Percentiles rank a stretch among this genome's conserved stretches.
Conservation (phyloP, 2,329 filamentous ascomycete genomes). For the Diaporthe sp. region DNA sequence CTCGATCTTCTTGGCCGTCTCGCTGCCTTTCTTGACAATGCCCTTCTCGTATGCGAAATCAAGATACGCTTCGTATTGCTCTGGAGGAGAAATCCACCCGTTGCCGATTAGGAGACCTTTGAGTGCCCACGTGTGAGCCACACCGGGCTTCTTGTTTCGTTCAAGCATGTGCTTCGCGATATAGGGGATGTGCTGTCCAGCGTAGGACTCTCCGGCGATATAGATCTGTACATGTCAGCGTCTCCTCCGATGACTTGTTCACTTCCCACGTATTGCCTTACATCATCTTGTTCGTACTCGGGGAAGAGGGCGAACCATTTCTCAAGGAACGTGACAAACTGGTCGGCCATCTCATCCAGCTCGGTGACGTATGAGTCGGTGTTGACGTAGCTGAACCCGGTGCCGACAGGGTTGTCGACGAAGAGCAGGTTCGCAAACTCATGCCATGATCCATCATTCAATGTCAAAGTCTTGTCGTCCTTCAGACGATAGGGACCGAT, state of each 20-base stretch:
- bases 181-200: conserved; percentile 97
- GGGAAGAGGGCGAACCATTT: conserved; percentile 94
- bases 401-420: conserved; percentile 96
- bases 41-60: conserved; percentile 84
- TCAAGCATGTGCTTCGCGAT: conserved; percentile 92
- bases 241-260: not conserved
- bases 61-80: conserved; percentile 92
- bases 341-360: conserved; percentile 87
- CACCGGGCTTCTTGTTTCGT: conserved; percentile 78
- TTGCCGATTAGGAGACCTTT: conserved; percentile 94
- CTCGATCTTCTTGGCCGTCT: conserved; percentile 76
- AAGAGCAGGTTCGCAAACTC: conserved; percentile 98
- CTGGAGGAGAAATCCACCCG: conserved; percentile 92
- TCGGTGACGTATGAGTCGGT: conserved; percentile 89
- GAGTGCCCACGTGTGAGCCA: conserved; percentile 78
- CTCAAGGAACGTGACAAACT: conserved; percentile 90
- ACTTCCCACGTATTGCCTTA: conserved; percentile 62
- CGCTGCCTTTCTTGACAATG: conserved; percentile 77
- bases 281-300: conserved; percentile 91
- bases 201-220: conserved; percentile 95
- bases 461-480: conserved; percentile 77
- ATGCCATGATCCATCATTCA: conserved; percentile 97
- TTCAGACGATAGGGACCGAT: conserved; percentile 92
- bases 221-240: conserved; percentile 76
- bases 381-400: conserved; percentile 95